Percentiles rank a stretch among this genome's conserved stretches.
Conservation (phyloP, 2,329 filamentous ascomycete species). For the Xylaria sp. region DNA sequence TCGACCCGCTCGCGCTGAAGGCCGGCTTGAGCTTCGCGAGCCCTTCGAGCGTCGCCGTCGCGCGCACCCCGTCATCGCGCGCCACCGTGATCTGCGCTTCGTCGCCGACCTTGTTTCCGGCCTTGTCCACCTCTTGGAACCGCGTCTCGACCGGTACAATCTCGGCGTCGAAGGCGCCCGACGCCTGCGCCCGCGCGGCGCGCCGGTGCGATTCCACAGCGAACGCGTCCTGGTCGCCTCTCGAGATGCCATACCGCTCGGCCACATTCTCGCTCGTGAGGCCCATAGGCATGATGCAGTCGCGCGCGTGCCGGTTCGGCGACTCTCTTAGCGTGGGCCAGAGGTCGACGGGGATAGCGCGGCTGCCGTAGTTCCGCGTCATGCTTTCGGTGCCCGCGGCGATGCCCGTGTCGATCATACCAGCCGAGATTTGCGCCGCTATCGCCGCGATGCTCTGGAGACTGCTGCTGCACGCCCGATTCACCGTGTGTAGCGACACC, state of each 20-base stretch:
- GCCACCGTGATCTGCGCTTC: conserved; percentile 69
- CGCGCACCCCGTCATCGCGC: conserved; percentile 82
- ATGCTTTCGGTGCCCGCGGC: conserved; percentile 96
- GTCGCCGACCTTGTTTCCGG: conserved; percentile 59
- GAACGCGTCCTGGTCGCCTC: conserved; percentile 78
- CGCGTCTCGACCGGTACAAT: conserved; percentile 80
- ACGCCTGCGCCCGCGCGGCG: conserved; percentile 71
- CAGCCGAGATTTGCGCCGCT: conserved; percentile 75
- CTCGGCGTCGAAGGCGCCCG: conserved; percentile 76
- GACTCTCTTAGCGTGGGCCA: conserved; percentile 72
- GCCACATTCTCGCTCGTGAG: conserved; percentile 90
- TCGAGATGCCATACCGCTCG: conserved; percentile 69
- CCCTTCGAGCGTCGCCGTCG: conserved; percentile 69
- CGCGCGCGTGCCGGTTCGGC: conserved; percentile 69
- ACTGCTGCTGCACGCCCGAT: conserved; percentile 82
- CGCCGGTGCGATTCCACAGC: conserved; percentile 76
- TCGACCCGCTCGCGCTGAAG: conserved; percentile 74
- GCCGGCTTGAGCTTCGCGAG: conserved; percentile 84
- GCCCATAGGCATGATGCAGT: conserved; percentile 96
- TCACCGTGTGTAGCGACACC: conserved; percentile 83
- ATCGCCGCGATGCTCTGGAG: conserved; percentile 78
- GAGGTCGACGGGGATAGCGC: conserved; percentile 81
- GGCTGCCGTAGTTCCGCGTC: conserved; percentile 85
- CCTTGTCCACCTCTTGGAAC: conserved; percentile 68
- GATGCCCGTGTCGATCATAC: conserved; percentile 74